Evolutionary conservation across 2,329 filamentous ascomycete genomes (phyloP).

Genomic region (Talaromyces sp.): DNA sequence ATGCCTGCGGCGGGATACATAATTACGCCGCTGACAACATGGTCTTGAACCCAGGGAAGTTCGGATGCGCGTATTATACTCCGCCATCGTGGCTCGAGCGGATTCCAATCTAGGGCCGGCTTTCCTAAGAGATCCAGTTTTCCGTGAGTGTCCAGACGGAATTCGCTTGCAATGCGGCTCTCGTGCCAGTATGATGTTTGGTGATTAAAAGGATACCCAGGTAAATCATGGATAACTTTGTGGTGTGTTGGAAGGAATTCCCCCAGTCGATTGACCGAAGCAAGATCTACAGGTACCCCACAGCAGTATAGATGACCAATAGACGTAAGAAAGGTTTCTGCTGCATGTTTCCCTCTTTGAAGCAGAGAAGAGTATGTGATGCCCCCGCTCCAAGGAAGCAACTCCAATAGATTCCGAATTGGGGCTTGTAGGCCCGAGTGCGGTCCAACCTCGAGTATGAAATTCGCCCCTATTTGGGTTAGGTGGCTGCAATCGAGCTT

Average conservation of each 20-base stretch:
- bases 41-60: slow-evolving; percentile 30
- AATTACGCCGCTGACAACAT: slow-evolving; percentile 27
- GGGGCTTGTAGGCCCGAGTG: slow-evolving; percentile 17
- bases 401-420: slow-evolving; percentile 11
- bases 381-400: background rate
- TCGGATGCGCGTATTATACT: slow-evolving; percentile 25
- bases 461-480: slow-evolving; percentile 4
- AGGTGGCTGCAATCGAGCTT: slow-evolving; percentile 7
- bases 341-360: background rate
- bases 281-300: background rate
- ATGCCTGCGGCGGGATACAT: slow-evolving; percentile 29
- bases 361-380: background rate
- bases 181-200: slow-evolving; percentile 13
- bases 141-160: background rate
- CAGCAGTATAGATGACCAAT: background rate
- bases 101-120: slow-evolving; percentile 17
- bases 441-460: slow-evolving; percentile 19
- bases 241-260: background rate
- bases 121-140: slow-evolving; percentile 11
- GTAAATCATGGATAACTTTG: slow-evolving; percentile 19
- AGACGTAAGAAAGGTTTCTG: background rate
- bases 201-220: slow-evolving; percentile 19
- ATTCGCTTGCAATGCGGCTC: slow-evolving; percentile 13
- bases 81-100: slow-evolving; percentile 22
- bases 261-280: background rate